Conservation (phyloP, 148 eudicot genomes). For the Arctostaphylos glauca region DNA sequence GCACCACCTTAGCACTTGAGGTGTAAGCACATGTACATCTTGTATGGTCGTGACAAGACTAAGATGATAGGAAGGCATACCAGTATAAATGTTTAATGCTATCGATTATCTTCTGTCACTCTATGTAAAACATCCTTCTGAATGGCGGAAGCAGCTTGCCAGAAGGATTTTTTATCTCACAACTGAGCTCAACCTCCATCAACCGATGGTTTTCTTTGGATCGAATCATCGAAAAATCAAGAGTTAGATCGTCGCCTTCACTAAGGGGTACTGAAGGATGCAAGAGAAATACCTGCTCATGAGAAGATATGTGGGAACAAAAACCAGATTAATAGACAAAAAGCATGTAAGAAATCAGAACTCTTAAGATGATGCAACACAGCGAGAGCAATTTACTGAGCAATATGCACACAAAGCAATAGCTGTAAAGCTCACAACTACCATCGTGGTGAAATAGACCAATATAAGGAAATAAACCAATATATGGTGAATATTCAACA, state of each 20-base stretch:
- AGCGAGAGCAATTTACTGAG: neutral
- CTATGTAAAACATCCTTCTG: slow-evolving; percentile 66
- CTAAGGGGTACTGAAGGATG: slow-evolving; percentile 45
- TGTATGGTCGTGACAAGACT: neutral
- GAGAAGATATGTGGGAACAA: neutral
- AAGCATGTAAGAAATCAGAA: neutral
- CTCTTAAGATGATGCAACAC: neutral
- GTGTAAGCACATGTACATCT: neutral
- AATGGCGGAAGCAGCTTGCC: slow-evolving; percentile 50
- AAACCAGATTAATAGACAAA: neutral
- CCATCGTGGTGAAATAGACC: neutral
- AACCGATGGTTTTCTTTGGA: slow-evolving; percentile 81
- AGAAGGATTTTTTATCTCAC: slow-evolving; percentile 50
- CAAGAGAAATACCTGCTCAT: slow-evolving; percentile 69
- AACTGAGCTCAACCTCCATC: slow-evolving; percentile 72
- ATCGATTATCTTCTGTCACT: slow-evolving; percentile 43
- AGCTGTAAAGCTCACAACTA: neutral
- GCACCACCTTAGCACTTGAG: neutral
- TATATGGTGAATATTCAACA: too few relatives aligned
- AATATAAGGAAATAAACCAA: too few relatives aligned
- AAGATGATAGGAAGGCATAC: slow-evolving; percentile 8
- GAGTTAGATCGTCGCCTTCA: slow-evolving; percentile 49
- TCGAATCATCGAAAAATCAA: slow-evolving; percentile 68
- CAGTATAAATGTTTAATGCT: neutral
- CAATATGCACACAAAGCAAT: neutral